phyloP scores from a whole-genome alignment of 2,329 filamentous ascomycete genomes.

The Reticulascus tulasneorum region DNA sequence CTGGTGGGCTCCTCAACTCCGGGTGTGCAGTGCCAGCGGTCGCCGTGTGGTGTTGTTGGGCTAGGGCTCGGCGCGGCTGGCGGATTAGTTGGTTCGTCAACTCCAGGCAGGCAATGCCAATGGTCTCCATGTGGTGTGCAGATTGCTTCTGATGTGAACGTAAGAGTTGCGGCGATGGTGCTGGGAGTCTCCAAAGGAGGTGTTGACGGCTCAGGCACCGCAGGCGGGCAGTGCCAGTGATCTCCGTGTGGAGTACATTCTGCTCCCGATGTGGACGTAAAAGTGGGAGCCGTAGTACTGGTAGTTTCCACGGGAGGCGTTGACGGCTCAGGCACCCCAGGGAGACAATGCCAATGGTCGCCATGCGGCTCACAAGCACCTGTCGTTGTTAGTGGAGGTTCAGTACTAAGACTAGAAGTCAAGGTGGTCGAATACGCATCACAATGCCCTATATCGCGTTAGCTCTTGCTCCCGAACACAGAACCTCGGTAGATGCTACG shows the following conservation, averaged over 20 bases:
- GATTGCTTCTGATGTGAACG: no score
- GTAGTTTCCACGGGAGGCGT: background rate
- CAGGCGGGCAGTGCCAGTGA: conserved; percentile 13
- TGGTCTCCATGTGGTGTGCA: conserved; percentile 3
- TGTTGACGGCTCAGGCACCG: conserved; percentile 4
- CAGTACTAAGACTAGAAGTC: background rate
- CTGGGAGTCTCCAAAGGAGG: background rate
- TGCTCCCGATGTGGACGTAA: background rate
- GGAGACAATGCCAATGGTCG: conserved; percentile 11
- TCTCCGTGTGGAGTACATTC: background rate
- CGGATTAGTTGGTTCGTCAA: conserved; percentile 1
- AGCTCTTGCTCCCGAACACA: background rate
- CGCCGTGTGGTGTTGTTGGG: no score
- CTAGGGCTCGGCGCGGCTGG: no score
- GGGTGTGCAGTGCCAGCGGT: background rate
- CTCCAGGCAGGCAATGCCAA: conserved; percentile 15
- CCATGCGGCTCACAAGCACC: conserved; percentile 3
- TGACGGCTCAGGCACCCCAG: background rate
- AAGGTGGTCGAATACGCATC: conserved; percentile 3
- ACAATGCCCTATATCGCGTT: conserved; percentile 11
- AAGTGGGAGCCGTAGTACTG: background rate
- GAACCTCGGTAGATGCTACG: no score
- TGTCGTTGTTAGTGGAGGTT: background rate
- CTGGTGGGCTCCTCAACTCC: conserved; percentile 1
- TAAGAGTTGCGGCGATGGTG: background rate